Conservation (phyloP, 495 filamentous ascomycete species). For the Ramalina intermedia region DNA sequence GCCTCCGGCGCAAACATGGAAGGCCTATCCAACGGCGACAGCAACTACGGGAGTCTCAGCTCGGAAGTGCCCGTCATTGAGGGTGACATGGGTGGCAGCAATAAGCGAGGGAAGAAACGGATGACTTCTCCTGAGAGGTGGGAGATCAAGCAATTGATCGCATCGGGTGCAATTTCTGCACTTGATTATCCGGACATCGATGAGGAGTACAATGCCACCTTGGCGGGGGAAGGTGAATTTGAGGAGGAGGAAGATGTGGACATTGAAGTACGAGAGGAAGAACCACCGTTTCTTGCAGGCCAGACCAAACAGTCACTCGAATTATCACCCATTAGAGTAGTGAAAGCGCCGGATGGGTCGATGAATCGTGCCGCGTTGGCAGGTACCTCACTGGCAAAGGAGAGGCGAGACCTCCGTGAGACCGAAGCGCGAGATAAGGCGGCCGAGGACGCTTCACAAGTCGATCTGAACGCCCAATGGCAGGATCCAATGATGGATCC, state of each 20-base stretch:
- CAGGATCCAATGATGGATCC: constrained; percentile 88
- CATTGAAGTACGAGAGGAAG: constrained; percentile 91
- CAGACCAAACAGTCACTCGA: constrained; percentile 95
- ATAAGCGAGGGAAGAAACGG: constrained; percentile 58
- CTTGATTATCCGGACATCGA: constrained; percentile 90
- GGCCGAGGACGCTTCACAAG: constrained; percentile 59
- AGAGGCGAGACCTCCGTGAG: constrained; percentile 75
- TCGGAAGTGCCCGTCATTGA: constrained; percentile 53
- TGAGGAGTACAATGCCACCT: constrained; percentile 78
- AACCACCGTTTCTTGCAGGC: constrained; percentile 88
- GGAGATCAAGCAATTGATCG: constrained; percentile 94
- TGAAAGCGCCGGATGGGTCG: constrained; percentile 93
- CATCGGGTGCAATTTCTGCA: constrained; percentile 80
- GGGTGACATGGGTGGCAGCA: constrained; percentile 36
- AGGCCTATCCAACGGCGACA: constrained; percentile 27
- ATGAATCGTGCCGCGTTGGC: constrained; percentile 92
- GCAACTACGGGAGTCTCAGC: constrained; percentile 44
- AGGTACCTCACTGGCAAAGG: constrained; percentile 78
- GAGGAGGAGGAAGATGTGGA: constrained; percentile 96
- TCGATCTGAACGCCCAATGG: constrained; percentile 87
- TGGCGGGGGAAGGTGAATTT: constrained; percentile 74
- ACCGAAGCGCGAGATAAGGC: constrained; percentile 77
- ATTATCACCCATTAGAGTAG: constrained; percentile 84
- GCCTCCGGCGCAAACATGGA: constrained; percentile 90
- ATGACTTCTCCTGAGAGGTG: constrained; percentile 93